Evolutionary conservation across 2,329 filamentous ascomycete species (phyloP), one percentile per base, ranked within the genome.

Genomic region (Alternaria sp.): DNA sequence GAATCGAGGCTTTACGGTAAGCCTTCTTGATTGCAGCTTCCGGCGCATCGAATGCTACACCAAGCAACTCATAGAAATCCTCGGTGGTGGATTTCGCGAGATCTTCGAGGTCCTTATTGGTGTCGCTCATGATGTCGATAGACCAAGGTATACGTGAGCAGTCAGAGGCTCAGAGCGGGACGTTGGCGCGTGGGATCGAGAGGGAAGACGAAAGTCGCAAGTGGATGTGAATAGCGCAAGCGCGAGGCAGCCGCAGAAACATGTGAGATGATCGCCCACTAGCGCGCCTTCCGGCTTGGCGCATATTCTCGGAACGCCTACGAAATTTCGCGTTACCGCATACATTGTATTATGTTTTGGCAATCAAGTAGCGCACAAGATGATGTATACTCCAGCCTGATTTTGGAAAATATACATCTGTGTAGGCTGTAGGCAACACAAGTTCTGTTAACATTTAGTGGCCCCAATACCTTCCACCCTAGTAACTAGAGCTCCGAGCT

Each of bases 1-100:
- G 93, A n/a, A 97, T 85, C 4, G 93, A 93, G 28, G 90, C 90
- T 73, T 92, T 92, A 62, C 93, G 89, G 85, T 95, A 97, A 47
- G 93, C 93, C 69, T 91, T 89, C 67, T 92, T 90, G 73, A 97
- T 90, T 66, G 93, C 91, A n/a, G 88, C 82, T 59, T 91, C 90
- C 19, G 85, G 82, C 0, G 90, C 88, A 17, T 89, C 85, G 19
- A 88, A 84, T 59, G 88, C 83, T 53, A 96, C 84, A 59, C 86
- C 87, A 15, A 97, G 87, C 25, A 97, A 85, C 25, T 87, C 88
- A 83, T 96, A 97, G 67, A 95, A 91, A 79, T 97, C 92, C 69
- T 81, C 74, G 3, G 77, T 73, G 12, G 77, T 73, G 40, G 76
- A 79, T 61, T 81, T 76, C 5, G 81, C 81, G 30, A 81, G 75